Percentiles rank a stretch among this genome's conserved stretches.
Conservation (phyloP, 768 basidiomycete genomes). For the Auriscalpium vulgare region DNA sequence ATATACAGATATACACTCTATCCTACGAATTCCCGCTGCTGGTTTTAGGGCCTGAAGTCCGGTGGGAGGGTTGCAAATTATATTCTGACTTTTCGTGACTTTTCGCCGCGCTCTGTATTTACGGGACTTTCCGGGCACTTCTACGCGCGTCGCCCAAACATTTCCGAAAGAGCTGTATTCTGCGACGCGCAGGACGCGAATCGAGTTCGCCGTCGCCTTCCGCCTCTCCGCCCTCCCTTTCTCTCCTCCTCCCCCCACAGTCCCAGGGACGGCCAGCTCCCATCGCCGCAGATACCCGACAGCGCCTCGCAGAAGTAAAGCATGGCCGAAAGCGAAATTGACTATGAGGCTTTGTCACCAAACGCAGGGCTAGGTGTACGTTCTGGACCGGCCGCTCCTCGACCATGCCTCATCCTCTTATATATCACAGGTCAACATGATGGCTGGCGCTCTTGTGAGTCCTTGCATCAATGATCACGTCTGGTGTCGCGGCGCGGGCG, state of each 20-base stretch:
- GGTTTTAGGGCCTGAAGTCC: too few relatives aligned
- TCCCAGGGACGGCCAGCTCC: background rate
- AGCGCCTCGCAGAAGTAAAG: constrained; percentile 15
- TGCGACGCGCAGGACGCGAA: too few relatives aligned
- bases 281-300: background rate
- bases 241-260: background rate
- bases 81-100: too few relatives aligned
- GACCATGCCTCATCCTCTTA: constrained; percentile 8
- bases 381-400: constrained; percentile 3
- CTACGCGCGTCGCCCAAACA: too few relatives aligned
- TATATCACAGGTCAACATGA: constrained; percentile 76
- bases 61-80: too few relatives aligned
- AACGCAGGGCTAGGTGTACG: constrained; percentile 74
- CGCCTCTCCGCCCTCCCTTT: background rate
- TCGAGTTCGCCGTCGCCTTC: too few relatives aligned
- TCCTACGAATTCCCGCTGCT: too few relatives aligned
- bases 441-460: constrained; percentile 91
- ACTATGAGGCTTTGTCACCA: constrained; percentile 60
- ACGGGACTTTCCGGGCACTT: too few relatives aligned
- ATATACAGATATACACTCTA: too few relatives aligned
- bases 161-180: too few relatives aligned
- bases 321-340: constrained; percentile 40
- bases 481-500: background rate
- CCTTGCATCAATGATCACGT: background rate
- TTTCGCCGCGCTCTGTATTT: too few relatives aligned